Base-by-base conservation (phyloP, 805 yeast species). In the Wickerhamiella kurtzmanii region DNA sequence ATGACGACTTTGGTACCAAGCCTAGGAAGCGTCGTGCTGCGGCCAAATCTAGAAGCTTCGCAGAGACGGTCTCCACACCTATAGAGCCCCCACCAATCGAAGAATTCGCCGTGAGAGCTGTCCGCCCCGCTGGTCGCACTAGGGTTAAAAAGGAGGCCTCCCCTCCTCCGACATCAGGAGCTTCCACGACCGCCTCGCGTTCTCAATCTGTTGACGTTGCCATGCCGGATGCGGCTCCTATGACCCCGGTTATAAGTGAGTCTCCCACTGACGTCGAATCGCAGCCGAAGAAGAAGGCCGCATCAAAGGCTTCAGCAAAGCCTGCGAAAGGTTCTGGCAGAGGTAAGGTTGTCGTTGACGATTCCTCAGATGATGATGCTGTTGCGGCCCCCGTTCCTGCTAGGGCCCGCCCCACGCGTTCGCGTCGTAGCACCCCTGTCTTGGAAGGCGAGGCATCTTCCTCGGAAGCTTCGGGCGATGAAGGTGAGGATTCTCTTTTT, bases 11-110 rank as follows among this genome's bases (percentile, higher is more conserved):
- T 6, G 54, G 56, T 6, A 49, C 44, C n/a, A 56, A 52, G 28
- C 52, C 54, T 37, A 55, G 56, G 48, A 61, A 56, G 47, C 54
- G 56, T 32, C 59, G 48, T 48, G 57, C 54, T 13, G 49, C 54
- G 3, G 39, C 50, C 17, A 55, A 37, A 21, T 47, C 43, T 38
- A 32, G 47, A 44, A 47, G 45, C 18, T 51, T 50, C 21, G 13
- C 50, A 18, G 48, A 45, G 20, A 45, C 50, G 2, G 47, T 19
- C 16, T 22, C 32, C 25, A 49, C 37, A 38, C 43, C 37, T 19
- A 43, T 52, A 3, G 52, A 52, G 37, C 56, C 60, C 18, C 57
- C 60, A 2, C 50, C 54, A 8, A 43, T 56, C 11, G 54, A 51
- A 21, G 58, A 53, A n/a, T 42, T 44, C 16, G 45, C 42, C 25